These are phyloP conservation scores for Colletotrichum nymphaeae DNA, from an alignment of 2,329 filamentous ascomycete genomes.

Conservation along the genomic window DNA sequence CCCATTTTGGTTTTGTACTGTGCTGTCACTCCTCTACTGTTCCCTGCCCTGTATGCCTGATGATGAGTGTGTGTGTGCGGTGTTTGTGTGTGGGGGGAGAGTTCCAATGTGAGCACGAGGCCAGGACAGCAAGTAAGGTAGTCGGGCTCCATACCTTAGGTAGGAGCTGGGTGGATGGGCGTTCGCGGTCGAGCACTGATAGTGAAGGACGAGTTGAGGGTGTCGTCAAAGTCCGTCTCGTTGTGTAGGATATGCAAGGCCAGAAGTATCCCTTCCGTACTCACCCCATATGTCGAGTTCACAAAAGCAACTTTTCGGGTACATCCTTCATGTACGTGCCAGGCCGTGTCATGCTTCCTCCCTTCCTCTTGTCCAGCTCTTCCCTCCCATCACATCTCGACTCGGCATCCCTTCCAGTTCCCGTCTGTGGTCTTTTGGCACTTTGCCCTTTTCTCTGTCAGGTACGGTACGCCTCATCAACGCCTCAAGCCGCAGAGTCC, in stretches of 20 bases:
- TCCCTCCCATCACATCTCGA: conserved; percentile 13
- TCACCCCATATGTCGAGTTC: not conserved
- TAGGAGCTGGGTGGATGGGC: not conserved
- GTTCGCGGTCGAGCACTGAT: not conserved
- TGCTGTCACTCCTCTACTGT: not conserved
- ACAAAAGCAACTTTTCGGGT: not conserved
- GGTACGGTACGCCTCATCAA: conserved; percentile 29
- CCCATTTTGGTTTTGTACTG: conserved; percentile 11
- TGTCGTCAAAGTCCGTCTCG: not conserved
- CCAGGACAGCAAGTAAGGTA: not conserved
- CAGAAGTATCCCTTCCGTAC: conserved; percentile 11
- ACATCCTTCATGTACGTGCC: conserved; percentile 15
- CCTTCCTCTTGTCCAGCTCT: conserved; percentile 18
- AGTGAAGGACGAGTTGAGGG: not conserved
- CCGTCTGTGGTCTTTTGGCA: conserved; percentile 20
- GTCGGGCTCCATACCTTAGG: too few species aligned
- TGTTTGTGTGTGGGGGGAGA: not conserved
- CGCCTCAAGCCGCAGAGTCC: conserved; percentile 24
- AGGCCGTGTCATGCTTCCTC: conserved; percentile 23
- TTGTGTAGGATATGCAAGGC: not conserved
- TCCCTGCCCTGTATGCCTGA: not conserved
- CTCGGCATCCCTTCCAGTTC: conserved; percentile 31
- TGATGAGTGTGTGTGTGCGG: not conserved
- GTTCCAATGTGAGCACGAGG: not conserved
- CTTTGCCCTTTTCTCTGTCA: conserved; percentile 28